Evolutionary conservation across 169 alveolate genomes (phyloP), one percentile per base, ranked within the genome.

Genomic region (Babesia gibsoni): DNA sequence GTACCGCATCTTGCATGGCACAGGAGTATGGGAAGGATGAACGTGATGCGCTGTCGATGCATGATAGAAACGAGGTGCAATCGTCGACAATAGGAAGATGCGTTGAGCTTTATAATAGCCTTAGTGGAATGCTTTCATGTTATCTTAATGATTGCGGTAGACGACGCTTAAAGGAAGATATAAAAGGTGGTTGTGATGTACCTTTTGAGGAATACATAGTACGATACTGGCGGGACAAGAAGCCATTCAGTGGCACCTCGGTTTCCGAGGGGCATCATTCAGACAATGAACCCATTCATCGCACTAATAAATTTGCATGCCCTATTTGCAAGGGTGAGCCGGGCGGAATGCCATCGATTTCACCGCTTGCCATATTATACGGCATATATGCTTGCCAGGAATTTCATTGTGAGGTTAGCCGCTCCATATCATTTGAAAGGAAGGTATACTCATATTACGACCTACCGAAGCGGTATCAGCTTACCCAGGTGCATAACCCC

Each of bases 401-500:
- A 18, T 59, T 83, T 35, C 58, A 81, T 50, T 88, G 93, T 67
- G 30, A 49, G 30, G 48, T 81, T 32, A 67, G 64, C 46, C 57
- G 41, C 22, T 16, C 39, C 49, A 50, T 83, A 4, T 45, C 84
- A 7, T 88, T 88, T 41, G 91, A 83, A 14, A 61, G 93, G 58
- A 88, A 88, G 73, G 79, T 82, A 39, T 88, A 88, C 58, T 81
- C 82, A 36, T 88, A 88, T 79, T 69, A 73, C 64, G 93, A 88
- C 43, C 61, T 88, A n/a, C 93, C 93, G 0, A 88, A 88, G 79
- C 88, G 91, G 4, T 88, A 83, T 61, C 93, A 88, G 48, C 50
- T 88, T 43, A 83, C 93, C 23, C 91, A 83, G 56, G 66, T 67
- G 46, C 56, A 54, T 39, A 80, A 74, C 54, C 93, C 93, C 2